Conservation (phyloP, 2,329 filamentous ascomycete genomes). For the Chrysosphaeria jannelii region DNA sequence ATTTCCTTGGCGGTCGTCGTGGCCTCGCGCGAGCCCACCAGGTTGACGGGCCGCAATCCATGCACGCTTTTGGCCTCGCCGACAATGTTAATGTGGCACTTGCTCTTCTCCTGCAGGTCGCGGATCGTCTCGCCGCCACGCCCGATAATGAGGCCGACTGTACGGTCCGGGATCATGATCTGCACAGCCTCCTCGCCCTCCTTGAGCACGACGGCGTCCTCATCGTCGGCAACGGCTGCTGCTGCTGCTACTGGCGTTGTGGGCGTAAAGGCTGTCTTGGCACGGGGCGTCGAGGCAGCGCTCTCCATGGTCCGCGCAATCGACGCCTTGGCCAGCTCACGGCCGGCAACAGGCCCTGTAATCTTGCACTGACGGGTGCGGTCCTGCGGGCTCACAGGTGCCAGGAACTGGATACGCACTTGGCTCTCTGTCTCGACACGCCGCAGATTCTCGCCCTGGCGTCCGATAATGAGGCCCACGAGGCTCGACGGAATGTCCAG, state of each 20-base stretch:
- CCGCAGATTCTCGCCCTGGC: constrained; percentile 66
- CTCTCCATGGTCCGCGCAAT: constrained; percentile 77
- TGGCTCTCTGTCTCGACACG: constrained; percentile 59
- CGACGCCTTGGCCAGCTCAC: constrained; percentile 49
- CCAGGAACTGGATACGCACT: constrained; percentile 68
- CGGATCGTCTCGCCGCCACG: constrained; percentile 78
- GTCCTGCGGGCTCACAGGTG: constrained; percentile 38
- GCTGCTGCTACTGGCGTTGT: background rate
- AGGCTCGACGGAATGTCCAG: constrained; percentile 67
- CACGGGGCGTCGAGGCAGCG: constrained; percentile 28
- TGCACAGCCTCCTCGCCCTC: constrained; percentile 68
- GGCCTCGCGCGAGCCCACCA: constrained; percentile 51
- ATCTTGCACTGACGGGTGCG: constrained; percentile 64
- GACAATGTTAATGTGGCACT: constrained; percentile 90
- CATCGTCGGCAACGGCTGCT: no score
- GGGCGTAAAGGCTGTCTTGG: background rate
- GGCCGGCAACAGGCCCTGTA: constrained; percentile 37
- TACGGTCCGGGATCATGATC: constrained; percentile 85
- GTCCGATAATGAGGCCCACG: constrained; percentile 71
- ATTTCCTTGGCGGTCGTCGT: constrained; percentile 55
- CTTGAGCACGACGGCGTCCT: constrained; percentile 15
- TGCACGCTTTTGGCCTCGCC: constrained; percentile 82
- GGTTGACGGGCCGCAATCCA: constrained; percentile 63
- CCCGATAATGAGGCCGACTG: constrained; percentile 80
- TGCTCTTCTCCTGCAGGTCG: constrained; percentile 68